Conservation (phyloP, 495 filamentous ascomycete genomes). For the Amniculicola lignicola region DNA sequence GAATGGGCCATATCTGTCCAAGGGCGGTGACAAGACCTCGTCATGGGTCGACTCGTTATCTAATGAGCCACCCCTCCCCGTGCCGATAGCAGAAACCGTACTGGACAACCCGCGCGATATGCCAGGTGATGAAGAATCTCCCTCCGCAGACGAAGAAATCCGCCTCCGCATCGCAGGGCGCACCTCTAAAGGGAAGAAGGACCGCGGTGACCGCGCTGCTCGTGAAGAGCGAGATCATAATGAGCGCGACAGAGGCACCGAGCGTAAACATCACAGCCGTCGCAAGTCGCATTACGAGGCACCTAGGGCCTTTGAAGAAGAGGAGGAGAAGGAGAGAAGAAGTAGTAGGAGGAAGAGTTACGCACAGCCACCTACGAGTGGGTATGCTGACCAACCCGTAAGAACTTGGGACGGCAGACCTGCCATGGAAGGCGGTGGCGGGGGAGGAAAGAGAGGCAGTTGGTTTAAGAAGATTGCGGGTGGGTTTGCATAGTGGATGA, state of each 20-base stretch:
- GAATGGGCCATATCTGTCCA: constrained; percentile 29
- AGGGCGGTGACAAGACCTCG: constrained; percentile 36
- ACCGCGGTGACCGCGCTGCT: constrained; percentile 11
- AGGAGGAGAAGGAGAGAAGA: neutral
- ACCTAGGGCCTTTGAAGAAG: neutral
- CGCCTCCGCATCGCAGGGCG: constrained; percentile 27
- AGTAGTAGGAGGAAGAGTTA: constrained; percentile 30
- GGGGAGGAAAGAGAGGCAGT: constrained; percentile 30
- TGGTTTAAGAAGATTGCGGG: constrained; percentile 37
- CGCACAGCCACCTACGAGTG: constrained; percentile 10
- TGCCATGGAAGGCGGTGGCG: neutral
- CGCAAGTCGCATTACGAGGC: constrained; percentile 18
- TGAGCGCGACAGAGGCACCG: constrained; percentile 1
- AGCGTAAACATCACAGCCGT: constrained; percentile 14
- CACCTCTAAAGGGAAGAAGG: constrained; percentile 18
- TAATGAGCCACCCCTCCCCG: constrained; percentile 32
- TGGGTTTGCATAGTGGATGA: neutral
- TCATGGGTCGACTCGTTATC: constrained; percentile 35
- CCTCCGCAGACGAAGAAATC: constrained; percentile 30
- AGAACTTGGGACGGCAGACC: constrained; percentile 31
- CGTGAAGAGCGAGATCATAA: constrained; percentile 1
- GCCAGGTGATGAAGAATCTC: constrained; percentile 27
- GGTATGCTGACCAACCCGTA: constrained; percentile 22
- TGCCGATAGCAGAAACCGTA: constrained; percentile 34
- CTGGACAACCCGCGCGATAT: constrained; percentile 19